phyloP scores from a whole-genome alignment of 352 stramenopile species.

The Phytophthora sp. region DNA sequence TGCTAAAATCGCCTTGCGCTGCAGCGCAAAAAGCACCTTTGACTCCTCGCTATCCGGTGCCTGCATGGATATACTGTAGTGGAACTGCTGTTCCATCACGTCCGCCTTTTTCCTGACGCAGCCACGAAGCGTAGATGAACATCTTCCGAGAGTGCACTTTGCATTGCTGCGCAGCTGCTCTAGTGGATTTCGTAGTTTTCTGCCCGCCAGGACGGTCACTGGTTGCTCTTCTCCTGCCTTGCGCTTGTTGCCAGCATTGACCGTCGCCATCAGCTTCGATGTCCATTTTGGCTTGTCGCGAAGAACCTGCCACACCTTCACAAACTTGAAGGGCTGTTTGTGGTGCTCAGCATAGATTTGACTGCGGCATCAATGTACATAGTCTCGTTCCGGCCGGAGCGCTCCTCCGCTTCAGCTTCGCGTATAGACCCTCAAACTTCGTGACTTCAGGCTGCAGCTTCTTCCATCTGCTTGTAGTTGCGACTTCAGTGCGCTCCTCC shows the following conservation, averaged over 20 bases:
- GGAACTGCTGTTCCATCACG: not conserved
- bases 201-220: not conserved
- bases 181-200: not conserved
- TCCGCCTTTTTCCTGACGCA: not conserved
- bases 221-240: slow-evolving; percentile 9
- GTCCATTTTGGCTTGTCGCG: slow-evolving; percentile 14
- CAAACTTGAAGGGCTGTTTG: slow-evolving; percentile 12
- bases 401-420: not conserved
- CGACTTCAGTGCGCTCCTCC: not conserved
- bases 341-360: not conserved
- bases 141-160: not conserved
- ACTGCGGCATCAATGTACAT: not conserved
- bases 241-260: slow-evolving; percentile 24
- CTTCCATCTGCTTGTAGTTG: slow-evolving; percentile 5
- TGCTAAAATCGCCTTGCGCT: not conserved
- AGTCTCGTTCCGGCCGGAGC: slow-evolving; percentile 6
- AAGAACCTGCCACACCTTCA: not conserved
- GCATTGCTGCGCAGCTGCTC: no score
- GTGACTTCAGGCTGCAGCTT: slow-evolving; percentile 11
- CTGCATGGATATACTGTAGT: not conserved
- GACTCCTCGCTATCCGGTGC: not conserved
- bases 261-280: slow-evolving; percentile 11
- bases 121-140: not conserved
- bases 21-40: not conserved
- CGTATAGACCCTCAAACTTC: slow-evolving; percentile 13